Conservation (phyloP, 768 basidiomycete genomes). For the Tephrocybe sp. region DNA sequence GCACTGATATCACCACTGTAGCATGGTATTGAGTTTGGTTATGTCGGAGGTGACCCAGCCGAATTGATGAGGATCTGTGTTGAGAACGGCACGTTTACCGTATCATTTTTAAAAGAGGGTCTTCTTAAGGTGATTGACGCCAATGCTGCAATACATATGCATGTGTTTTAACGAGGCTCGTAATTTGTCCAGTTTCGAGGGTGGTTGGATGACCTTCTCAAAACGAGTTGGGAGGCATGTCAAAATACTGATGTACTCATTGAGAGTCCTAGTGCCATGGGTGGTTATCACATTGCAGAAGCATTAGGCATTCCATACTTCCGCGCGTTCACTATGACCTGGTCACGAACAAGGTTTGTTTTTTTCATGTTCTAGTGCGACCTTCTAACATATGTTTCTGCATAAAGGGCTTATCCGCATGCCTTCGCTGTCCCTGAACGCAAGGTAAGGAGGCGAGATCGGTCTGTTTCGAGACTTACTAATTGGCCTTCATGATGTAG, state of each 20-base stretch:
- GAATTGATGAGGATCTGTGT: constrained; percentile 97
- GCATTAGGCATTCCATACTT: constrained; percentile 92
- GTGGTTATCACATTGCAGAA: constrained; percentile 95
- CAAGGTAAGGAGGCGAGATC: constrained; percentile 74
- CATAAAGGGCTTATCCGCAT: constrained; percentile 84
- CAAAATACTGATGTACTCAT: constrained; percentile 91
- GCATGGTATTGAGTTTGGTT: constrained; percentile 95
- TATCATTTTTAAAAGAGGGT: constrained; percentile 91
- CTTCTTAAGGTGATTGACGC: constrained; percentile 65
- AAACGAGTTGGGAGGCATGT: constrained; percentile 95
- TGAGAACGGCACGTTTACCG: constrained; percentile 96
- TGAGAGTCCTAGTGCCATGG: constrained; percentile 97
- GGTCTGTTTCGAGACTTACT: no score
- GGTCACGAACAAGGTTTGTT: constrained; percentile 82
- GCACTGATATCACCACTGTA: constrained; percentile 26
- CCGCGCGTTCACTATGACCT: constrained; percentile 96
- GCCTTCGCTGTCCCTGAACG: constrained; percentile 96
- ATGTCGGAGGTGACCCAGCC: constrained; percentile 95
- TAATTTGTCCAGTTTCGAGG: constrained; percentile 74
- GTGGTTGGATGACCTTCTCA: constrained; percentile 95
- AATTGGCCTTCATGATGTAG: no score
- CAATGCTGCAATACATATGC: not conserved
- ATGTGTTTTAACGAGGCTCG: not conserved
- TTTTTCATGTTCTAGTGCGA: not conserved
- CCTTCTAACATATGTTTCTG: constrained; percentile 6